Evolutionary conservation across 139 green algal species (phyloP).

Genomic region (Haematococcus sp.): DNA sequence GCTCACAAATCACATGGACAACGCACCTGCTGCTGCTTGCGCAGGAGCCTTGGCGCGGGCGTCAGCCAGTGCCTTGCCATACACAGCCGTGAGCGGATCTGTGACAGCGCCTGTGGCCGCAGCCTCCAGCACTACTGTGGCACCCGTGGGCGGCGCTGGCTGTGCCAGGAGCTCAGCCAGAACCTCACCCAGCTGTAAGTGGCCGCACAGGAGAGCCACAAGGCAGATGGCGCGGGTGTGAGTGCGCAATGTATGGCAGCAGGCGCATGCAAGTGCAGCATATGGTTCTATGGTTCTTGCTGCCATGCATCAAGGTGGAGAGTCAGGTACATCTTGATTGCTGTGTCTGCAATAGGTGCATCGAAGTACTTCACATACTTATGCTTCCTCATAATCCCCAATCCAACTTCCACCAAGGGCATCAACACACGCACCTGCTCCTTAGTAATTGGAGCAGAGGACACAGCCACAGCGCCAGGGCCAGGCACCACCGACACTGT

Average conservation of each 20-base stretch:
- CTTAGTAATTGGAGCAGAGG: not conserved
- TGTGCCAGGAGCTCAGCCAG: not conserved
- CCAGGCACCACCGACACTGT: not conserved
- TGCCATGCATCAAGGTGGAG: too few relatives aligned
- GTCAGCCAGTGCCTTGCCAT: not conserved
- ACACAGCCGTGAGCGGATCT: not conserved
- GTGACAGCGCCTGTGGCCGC: not conserved
- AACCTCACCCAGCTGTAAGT: not conserved
- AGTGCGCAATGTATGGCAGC: too few relatives aligned
- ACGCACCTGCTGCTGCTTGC: not conserved
- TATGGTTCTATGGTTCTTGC: too few relatives aligned
- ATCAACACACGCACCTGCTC: slow-evolving; percentile 8
- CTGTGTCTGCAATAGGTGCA: too few relatives aligned
- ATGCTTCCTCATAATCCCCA: too few relatives aligned
- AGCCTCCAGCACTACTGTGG: not conserved
- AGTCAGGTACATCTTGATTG: too few relatives aligned
- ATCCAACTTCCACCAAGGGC: too few relatives aligned
- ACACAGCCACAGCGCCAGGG: not conserved
- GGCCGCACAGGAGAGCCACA: too few relatives aligned
- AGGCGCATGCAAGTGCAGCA: too few relatives aligned
- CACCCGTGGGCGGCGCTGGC: not conserved
- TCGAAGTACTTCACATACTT: too few relatives aligned
- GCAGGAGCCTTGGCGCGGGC: not conserved
- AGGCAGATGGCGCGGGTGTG: too few relatives aligned
- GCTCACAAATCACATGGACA: not conserved